Evolutionary conservation across 1,139 yeast species (phyloP).

Genomic region (Oligophagozyma castellii): DNA sequence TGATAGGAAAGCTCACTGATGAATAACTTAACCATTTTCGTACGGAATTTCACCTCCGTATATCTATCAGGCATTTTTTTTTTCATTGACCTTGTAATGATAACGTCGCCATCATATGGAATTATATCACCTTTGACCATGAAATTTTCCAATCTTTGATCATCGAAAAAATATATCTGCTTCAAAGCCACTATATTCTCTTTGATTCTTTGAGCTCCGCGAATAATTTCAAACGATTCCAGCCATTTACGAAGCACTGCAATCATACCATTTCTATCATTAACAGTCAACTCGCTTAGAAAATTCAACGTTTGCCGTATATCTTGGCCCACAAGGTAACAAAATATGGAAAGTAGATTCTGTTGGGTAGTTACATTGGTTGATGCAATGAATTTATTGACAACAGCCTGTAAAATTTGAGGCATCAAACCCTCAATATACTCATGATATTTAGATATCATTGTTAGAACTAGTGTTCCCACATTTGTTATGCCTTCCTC

Average conservation of each 20-base stretch:
- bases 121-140: conserved; percentile 67
- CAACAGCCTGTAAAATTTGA: conserved; percentile 59
- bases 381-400: conserved; percentile 49
- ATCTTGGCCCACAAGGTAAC: conserved; percentile 51
- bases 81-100: conserved; percentile 77
- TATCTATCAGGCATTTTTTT: conserved; percentile 49
- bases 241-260: conserved; percentile 65
- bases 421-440: conserved; percentile 37
- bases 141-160: conserved; percentile 36
- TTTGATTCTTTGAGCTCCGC: conserved; percentile 65
- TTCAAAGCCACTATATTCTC: conserved; percentile 62
- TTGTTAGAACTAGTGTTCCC: conserved; percentile 54
- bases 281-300: conserved; percentile 29
- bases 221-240: conserved; percentile 60
- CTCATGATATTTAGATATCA: conserved; percentile 44
- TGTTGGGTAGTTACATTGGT: conserved; percentile 62
- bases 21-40: conserved; percentile 60
- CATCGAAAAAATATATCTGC: conserved; percentile 45
- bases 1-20: conserved; percentile 57
- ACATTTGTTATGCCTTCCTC: conserved; percentile 72
- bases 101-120: conserved; percentile 42
- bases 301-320: conserved; percentile 50
- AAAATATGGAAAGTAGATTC: conserved; percentile 62
- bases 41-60: conserved; percentile 53
- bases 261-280: conserved; percentile 28